Base-by-base conservation (phyloP, 371 early-diverging fungal species). In the Mortierella sp. region DNA sequence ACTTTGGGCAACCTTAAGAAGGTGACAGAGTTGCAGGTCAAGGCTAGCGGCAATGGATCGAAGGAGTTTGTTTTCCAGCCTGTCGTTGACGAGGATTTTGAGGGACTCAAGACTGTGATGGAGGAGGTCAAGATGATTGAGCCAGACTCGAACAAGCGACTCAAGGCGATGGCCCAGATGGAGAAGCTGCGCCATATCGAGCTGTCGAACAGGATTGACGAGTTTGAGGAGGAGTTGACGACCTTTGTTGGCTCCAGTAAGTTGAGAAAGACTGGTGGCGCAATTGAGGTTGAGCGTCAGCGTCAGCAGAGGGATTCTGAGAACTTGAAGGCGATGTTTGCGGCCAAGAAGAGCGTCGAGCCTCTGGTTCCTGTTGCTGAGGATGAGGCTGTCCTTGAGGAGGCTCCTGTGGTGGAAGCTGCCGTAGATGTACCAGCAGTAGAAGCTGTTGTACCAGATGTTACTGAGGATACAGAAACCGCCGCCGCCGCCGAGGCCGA, bases 181-280 rank as follows among this genome's bases (percentile, higher is more conserved):
- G 94, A 95, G 77, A 93, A 92, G 76, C 60, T 91, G 79, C 89
- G 96, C 0, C 90, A 91, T 63, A 90, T 91, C 72, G 95, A 95
- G 75, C 89, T 95, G 56, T 90, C 92, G 8, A 88, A 91, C 75
- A 79, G 91, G 46, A 91, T 93, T 58, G 93, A 95, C 74, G 95
- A 93, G 51, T 96, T 96, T 87, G 95, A 95, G 74, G 86, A 91
- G 49, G 96, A 96, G 74, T 80, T 96, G 79, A 87, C 92, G 6
- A 88, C 90, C 4, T 96, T 95, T 89, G 95, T 96, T 10, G 87
- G 88, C 0, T 72, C 88, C 14, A 90, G 88, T 38, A 94, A 93
- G 78, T 75, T 96, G 55, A 89, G 92, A 68, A 93, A 93, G 82
- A 95, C 93, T 0, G 96, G 96, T 1, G 95, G 95, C 14, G 91